Evolutionary conservation across 2,329 filamentous ascomycete species (phyloP).

Genomic region (Trichoderma pleuroti): DNA sequence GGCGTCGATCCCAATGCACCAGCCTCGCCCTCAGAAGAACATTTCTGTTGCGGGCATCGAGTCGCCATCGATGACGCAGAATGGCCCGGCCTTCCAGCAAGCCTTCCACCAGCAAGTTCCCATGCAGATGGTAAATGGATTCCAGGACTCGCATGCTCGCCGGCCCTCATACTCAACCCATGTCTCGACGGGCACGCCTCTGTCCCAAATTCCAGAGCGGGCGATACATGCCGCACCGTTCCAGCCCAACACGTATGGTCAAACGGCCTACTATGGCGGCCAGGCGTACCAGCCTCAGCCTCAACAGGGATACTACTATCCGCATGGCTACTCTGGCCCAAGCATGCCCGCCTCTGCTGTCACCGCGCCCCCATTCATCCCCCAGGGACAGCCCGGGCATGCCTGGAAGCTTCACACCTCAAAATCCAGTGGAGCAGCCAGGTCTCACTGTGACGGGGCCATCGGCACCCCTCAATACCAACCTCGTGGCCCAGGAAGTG

Average conservation of each 20-base stretch:
- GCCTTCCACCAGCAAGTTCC: constrained; percentile 96
- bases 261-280: constrained; percentile 55
- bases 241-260: constrained; percentile 68
- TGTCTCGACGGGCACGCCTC: constrained; percentile 69
- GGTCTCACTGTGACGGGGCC: constrained; percentile 32
- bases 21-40: constrained; percentile 89
- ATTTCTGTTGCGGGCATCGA: constrained; percentile 93
- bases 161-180: constrained; percentile 69
- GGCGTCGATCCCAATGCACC: constrained; percentile 71
- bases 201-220: constrained; percentile 89
- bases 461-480: constrained; percentile 33
- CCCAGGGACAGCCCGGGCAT: constrained; percentile 49
- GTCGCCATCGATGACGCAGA: constrained; percentile 61
- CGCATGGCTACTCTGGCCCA: constrained; percentile 47
- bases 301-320: constrained; percentile 67
- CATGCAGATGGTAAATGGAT: constrained; percentile 59
- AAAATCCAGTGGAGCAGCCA: constrained; percentile 39
- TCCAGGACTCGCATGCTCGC: constrained; percentile 61
- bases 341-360: constrained; percentile 48
- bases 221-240: constrained; percentile 89
- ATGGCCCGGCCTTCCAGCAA: constrained; percentile 76
- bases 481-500: constrained; percentile 74
- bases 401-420: constrained; percentile 41
- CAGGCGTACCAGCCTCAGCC: constrained; percentile 34
- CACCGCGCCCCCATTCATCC: constrained; percentile 55